Evolutionary conservation across 2,329 filamentous ascomycete species (phyloP), one percentile per base, ranked within the genome.

Genomic region (Colletotrichum sp.): DNA sequence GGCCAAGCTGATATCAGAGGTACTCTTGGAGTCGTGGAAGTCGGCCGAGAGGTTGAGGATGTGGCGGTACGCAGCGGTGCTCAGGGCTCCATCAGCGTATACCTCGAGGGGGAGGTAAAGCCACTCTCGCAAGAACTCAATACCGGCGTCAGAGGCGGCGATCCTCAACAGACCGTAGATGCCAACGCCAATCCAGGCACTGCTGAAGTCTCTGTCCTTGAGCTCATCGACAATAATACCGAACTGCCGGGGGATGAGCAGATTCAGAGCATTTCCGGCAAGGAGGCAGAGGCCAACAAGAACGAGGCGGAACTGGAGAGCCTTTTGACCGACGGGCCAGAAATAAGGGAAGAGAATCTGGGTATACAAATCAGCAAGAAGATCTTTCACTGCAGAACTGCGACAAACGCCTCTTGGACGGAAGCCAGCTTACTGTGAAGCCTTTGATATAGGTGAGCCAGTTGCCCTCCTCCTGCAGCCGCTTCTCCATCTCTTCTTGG

Each of bases 241-340:
- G 36, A 96, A 91, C 81, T 97, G 95, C 24, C 94, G 90, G n/a
- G 95, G 95, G 36, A 95, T 92, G 57, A 98, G 86, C 16, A 98
- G 87, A 79, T 96, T 95, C 66, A 98, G 87, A 7, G 91, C 91
- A 78, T 96, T 95, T 71, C 93, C 91, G 68, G 89, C 86, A n/a
- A 96, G 83, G 26, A 97, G 87, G 79, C 94, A 94, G 2, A 94
- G 59, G 1, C 90, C 90, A 60, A 97, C 93, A 6, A 94, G 87
- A 13, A 90, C 85, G 24, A 94, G 90, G 70, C 93, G 92, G 21
- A 94, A 82, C 82, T 97, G 95, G 21, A 97, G 89, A 16, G 86
- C 83, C 69, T 88, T 89, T 80, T 94, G 91, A 57, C 92, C 90
- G 68, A 91, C 89, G 1, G 96, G 95, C 92, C 94, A 96, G 24